Evolutionary conservation across 768 basidiomycete genomes (phyloP), one percentile per base, ranked within the genome.

Genomic region (Suillus spraguei): DNA sequence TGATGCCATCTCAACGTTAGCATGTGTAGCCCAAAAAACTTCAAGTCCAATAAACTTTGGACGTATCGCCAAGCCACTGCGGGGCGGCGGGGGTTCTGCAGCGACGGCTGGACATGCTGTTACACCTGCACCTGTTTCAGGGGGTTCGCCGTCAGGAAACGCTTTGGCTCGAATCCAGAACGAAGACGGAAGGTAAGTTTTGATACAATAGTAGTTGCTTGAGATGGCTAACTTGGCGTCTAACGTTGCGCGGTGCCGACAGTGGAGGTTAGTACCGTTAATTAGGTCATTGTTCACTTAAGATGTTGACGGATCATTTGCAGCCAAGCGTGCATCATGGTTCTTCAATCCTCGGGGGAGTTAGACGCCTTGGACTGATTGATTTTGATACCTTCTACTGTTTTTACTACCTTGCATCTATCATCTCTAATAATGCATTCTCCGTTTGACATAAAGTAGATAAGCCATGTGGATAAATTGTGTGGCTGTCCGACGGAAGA

Each of bases 11-110:
- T 63, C 52, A 72, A 67, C 72, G 89, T n/a, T 38, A 53, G 20
- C 24, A 53, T 65, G 16, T 41, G 2, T 65, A 76, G 94, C 94
- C 16, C 90, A 92, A 86, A 92, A 92, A 77, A 84, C 86, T 50
- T 83, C 88, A 52, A 78, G 83, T n/a, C 79, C 86, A 20, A 83
- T 97, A 70, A 90, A 83, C 75, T 95, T 96, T 78, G 95, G 96
- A 49, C 87, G 97, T 46, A 98, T 99, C 66, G 97, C 97, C 39
- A 99, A 99, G 79, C 97, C 97, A 33, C 80, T 99, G 62, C 85
- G 97, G 67, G 97, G 97, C 16, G 95, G 94, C 24, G 96, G 97
- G 49, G 95, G 95, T 63, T 76, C 76, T 62, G 67, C 70, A 16
- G 77, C 72, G 7, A 73, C 74, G 39, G 80, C 80, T 44, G 79